Conservation (phyloP, 345 rosid species). For the Passiflora organensis region DNA sequence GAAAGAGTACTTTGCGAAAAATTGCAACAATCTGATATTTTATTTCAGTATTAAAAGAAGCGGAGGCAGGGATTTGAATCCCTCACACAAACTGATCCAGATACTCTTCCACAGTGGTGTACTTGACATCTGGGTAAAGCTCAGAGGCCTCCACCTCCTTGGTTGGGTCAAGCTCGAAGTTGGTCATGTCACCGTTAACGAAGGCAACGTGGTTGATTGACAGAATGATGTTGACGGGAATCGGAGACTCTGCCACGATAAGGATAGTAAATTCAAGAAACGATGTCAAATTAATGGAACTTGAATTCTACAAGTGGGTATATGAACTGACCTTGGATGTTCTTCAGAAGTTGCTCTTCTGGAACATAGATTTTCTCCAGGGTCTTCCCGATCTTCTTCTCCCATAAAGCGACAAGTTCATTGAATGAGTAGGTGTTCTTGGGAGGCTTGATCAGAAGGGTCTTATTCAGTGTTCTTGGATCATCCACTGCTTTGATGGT, state of each 20-base stretch:
- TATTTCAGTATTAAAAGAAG: no score
- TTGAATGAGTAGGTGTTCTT: constrained; percentile 20
- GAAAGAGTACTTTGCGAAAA: no score
- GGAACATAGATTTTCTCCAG: constrained; percentile 23
- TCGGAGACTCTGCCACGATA: constrained; percentile 14
- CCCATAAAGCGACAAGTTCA: constrained; percentile 29
- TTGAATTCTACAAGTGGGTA: neutral
- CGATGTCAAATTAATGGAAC: neutral
- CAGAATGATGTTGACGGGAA: constrained; percentile 12
- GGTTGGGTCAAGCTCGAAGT: constrained; percentile 24
- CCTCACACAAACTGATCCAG: constrained; percentile 13
- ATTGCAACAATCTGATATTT: no score
- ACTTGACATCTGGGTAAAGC: constrained; percentile 25
- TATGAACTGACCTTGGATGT: constrained; percentile 22
- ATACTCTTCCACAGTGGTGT: constrained; percentile 18
- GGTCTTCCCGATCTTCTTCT: constrained; percentile 31
- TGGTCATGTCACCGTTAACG: constrained; percentile 19
- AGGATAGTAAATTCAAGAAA: neutral
- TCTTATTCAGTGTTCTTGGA: constrained; percentile 35
- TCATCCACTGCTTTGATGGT: constrained; percentile 35
- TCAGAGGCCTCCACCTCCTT: constrained; percentile 21
- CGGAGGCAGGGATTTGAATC: neutral
- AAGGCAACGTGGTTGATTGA: constrained; percentile 15
- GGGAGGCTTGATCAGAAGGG: constrained; percentile 21
- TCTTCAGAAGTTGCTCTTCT: constrained; percentile 27